Percentiles rank a stretch among this genome's conserved stretches.
Evolutionary conservation across 176 grass and related monocot genomes (phyloP).

Genomic region (Pontederia crassipes): DNA sequence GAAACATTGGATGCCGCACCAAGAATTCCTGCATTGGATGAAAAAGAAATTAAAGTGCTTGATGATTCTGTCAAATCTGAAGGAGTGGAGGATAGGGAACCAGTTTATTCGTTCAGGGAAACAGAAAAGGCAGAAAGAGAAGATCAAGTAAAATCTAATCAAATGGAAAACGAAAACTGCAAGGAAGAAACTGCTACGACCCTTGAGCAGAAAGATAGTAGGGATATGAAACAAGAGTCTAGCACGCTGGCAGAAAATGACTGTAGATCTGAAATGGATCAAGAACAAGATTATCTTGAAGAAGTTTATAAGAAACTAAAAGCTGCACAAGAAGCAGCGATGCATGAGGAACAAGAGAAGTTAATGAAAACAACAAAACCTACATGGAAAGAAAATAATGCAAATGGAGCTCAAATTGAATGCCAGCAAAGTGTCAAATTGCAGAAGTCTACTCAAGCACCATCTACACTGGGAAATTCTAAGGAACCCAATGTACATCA

Average conservation of each 20-base stretch:
- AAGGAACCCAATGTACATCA: constrained; percentile 14
- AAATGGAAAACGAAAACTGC: constrained; percentile 21
- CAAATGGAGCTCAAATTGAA: constrained; percentile 17
- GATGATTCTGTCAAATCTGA: constrained; percentile 12
- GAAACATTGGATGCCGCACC: constrained; percentile 16
- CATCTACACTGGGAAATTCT: constrained; percentile 19
- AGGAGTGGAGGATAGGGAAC: constrained; percentile 23
- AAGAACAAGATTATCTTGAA: constrained; percentile 13
- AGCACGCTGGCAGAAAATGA: constrained; percentile 15
- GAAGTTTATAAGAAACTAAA: constrained; percentile 18
- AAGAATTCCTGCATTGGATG: constrained; percentile 23
- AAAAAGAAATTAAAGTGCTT: constrained; percentile 21
- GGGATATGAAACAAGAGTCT: constrained; percentile 13
- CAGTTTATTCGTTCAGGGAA: constrained; percentile 15
- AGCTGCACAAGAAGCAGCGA: constrained; percentile 24
- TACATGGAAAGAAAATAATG: constrained; percentile 18
- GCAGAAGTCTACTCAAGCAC: constrained; percentile 15
- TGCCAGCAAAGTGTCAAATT: constrained; percentile 18
- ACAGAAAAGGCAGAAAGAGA: constrained; percentile 18
- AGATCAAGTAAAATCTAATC: constrained; percentile 20
- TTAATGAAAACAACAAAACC: constrained; percentile 6
- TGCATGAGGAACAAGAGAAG: constrained; percentile 25
- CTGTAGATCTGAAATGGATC: neutral
- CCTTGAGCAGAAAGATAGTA: constrained; percentile 21
- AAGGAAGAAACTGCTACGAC: constrained; percentile 10